A percentile compares a stretch with the other conserved stretches of the same genome.
phyloP scores from a whole-genome alignment of 495 filamentous ascomycete species.

The Aspergillus carlsbadensis region DNA sequence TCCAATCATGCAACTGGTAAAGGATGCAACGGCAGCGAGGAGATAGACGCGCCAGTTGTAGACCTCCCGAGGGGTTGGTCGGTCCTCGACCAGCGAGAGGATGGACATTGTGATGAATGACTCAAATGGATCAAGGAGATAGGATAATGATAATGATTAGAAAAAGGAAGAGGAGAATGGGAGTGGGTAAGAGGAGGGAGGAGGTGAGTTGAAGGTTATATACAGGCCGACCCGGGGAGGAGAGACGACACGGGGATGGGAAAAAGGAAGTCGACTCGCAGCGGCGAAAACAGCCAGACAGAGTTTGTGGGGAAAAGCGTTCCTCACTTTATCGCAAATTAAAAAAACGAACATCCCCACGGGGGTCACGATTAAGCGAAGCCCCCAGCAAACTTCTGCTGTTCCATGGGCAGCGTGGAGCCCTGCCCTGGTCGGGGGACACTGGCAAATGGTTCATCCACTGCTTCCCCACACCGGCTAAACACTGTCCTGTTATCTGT shows the following conservation, averaged over 20 bases:
- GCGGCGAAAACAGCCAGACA: no score
- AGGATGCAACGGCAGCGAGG: constrained; percentile 65
- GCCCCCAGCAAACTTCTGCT: no score
- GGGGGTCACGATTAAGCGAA: no score
- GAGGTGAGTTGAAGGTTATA: background rate
- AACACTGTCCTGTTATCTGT: no score
- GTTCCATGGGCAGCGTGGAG: no score
- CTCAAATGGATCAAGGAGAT: background rate
- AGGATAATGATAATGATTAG: background rate
- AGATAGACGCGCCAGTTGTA: constrained; percentile 78
- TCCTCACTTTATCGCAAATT: no score
- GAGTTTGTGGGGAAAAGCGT: no score
- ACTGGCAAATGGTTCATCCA: no score
- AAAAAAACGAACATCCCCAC: no score
- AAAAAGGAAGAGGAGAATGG: background rate
- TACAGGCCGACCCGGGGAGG: background rate
- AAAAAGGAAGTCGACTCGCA: constrained; percentile 11
- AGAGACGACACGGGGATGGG: background rate
- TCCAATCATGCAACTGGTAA: constrained; percentile 72
- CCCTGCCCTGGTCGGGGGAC: no score
- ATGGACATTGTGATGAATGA: constrained; percentile 48
- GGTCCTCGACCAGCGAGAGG: constrained; percentile 63
- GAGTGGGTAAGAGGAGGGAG: background rate
- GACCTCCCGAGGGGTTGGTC: constrained; percentile 64
- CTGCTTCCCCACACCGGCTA: no score